Conservation (phyloP, 495 filamentous ascomycete species). For the Schizothecium vesticola region DNA sequence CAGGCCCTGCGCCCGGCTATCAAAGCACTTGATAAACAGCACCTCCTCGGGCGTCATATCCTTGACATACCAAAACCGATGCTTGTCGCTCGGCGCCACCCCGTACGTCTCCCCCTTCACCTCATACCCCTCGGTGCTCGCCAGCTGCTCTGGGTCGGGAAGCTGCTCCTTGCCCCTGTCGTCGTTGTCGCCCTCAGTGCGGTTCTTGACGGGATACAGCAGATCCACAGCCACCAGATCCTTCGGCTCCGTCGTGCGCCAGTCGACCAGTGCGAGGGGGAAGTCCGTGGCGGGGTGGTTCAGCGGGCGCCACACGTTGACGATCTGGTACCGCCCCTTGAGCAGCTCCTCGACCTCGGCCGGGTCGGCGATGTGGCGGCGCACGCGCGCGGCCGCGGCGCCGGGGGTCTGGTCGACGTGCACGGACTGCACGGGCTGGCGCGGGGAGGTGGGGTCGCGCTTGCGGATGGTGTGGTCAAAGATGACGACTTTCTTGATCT, state of each 20-base stretch:
- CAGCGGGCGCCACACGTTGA: constrained; percentile 84
- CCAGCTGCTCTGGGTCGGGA: constrained; percentile 19
- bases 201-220: constrained; percentile 61
- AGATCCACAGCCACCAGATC: constrained; percentile 67
- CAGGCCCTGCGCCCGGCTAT: constrained; percentile 56
- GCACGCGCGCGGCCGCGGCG: constrained; percentile 59
- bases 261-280: constrained; percentile 68
- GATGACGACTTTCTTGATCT: constrained; percentile 55
- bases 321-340: constrained; percentile 61
- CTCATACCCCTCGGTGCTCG: constrained; percentile 38
- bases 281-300: constrained; percentile 57
- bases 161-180: constrained; percentile 36
- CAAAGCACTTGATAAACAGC: constrained; percentile 78
- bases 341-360: constrained; percentile 55
- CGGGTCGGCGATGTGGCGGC: constrained; percentile 48
- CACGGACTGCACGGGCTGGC: constrained; percentile 63
- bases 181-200: constrained; percentile 28
- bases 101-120: constrained; percentile 61
- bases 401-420: constrained; percentile 78
- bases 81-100: constrained; percentile 52
- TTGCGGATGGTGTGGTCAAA: constrained; percentile 88
- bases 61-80: constrained; percentile 75
- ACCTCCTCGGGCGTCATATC: constrained; percentile 73
- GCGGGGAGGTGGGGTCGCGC: constrained; percentile 42
- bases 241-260: constrained; percentile 50